These are phyloP conservation scores for Capsicum rhomboideum DNA, from an alignment of 257 asterid species.

Conservation along the genomic window DNA sequence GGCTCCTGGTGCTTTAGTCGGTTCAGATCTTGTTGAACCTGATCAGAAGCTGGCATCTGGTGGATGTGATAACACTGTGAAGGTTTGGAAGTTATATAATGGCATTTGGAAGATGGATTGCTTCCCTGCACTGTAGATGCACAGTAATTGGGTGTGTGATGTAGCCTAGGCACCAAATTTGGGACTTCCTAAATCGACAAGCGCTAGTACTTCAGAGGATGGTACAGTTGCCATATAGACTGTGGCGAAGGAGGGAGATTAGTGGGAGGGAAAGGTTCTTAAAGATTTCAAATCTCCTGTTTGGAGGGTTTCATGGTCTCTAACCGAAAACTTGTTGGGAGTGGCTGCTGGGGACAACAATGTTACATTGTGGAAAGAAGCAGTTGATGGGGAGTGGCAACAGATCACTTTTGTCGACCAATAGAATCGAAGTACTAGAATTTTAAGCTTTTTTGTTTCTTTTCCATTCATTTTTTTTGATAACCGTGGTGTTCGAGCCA, in stretches of 20 bases:
- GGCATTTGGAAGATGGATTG: slow-evolving; percentile 21
- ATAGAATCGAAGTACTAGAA: not conserved
- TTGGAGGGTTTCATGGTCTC: slow-evolving; percentile 25
- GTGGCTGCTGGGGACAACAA: slow-evolving; percentile 18
- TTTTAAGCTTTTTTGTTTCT: not conserved
- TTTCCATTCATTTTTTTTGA: too few species aligned
- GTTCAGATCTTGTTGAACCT: slow-evolving; percentile 10
- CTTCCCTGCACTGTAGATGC: slow-evolving; percentile 23
- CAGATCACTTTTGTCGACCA: slow-evolving; percentile 3
- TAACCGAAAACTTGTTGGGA: slow-evolving; percentile 21
- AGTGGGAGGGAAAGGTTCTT: slow-evolving; percentile 20
- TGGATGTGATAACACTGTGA: slow-evolving; percentile 21
- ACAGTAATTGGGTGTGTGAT: slow-evolving; percentile 19
- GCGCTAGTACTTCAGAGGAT: slow-evolving; percentile 21
- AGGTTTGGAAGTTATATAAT: slow-evolving; percentile 17
- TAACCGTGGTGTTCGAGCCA: too few species aligned
- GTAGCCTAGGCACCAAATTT: slow-evolving; percentile 21
- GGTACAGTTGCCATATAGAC: slow-evolving; percentile 20
- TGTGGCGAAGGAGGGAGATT: slow-evolving; percentile 18
- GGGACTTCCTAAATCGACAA: slow-evolving; percentile 19
- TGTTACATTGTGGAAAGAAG: slow-evolving; percentile 22
- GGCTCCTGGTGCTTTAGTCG: slow-evolving; percentile 20
- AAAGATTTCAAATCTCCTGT: slow-evolving; percentile 16
- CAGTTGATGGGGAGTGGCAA: slow-evolving; percentile 24
- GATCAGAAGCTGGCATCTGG: slow-evolving; percentile 23